Evolutionary conservation across 345 rosid species (phyloP), one percentile per base, ranked within the genome.

Genomic region (Murraya paniculata): DNA sequence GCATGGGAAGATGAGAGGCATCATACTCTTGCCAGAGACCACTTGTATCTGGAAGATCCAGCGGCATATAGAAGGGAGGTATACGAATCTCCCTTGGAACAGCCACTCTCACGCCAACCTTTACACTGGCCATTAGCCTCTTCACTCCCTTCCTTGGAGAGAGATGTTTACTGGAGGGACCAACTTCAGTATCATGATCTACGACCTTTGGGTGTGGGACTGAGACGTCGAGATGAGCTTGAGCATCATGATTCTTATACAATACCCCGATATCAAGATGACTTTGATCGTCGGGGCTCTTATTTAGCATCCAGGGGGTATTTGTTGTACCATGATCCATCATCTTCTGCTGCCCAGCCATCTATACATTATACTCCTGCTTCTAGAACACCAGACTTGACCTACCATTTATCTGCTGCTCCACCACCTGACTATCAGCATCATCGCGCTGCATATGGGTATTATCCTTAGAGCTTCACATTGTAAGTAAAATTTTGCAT

Each of bases 111-210:
- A 21, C 22, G 6, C 60, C 27, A 14, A 62, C 68, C 75, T 27
- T 21, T 73, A 8, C 53, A 60, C 11, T 30, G 3, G 30, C 66
- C 70, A 13, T 41, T 61, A 24, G 57, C 74, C 19, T 27, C 56
- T 38, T 60, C 39, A 57, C 55, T n/a, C 50, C 82, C 71, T 14
- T 39, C 31, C 8, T 60, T 9, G 13, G 59, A 39, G 14, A 61
- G 38, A 27, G 13, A 27, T 48, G 33, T 27, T 27, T 70, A 78
- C 64, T 45, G 77, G 36, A 69, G 79, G 78, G 55, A 78, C 55
- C 67, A 61, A 31, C 62, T 41, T 57, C 14, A 2, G 39, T 41
- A 19, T 45, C 59, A 2, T 60, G 58, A 19, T 7, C 28, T 2
- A 41, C 58, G 33, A 27, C 38, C 50, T 41, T 61, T 45, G 69